phyloP scores from a whole-genome alignment of 108 stramenopile species.

The Fistulifera pelliculosa region DNA sequence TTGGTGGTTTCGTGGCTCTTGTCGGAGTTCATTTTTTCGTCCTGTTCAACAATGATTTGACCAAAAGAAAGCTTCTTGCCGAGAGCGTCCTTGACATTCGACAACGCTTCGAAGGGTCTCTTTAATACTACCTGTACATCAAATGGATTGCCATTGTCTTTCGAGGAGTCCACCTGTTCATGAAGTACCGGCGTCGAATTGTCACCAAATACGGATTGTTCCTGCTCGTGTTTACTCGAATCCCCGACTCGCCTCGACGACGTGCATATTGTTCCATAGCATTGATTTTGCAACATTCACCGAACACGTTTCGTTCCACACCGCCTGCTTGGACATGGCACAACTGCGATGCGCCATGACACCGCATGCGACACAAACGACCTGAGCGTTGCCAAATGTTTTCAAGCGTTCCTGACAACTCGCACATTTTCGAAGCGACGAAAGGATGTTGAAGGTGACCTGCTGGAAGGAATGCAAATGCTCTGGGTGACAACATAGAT shows the following conservation, averaged over 20 bases:
- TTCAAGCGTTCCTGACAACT: constrained; percentile 40
- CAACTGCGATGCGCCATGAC: constrained; percentile 65
- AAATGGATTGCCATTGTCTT: background rate
- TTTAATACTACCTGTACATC: constrained; percentile 2
- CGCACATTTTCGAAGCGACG: constrained; percentile 41
- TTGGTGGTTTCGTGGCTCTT: background rate
- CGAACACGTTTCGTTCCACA: constrained; percentile 23
- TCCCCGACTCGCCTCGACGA: background rate
- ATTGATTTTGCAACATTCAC: constrained; percentile 13
- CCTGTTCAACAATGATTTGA: background rate
- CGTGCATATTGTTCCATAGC: background rate
- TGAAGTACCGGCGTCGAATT: background rate
- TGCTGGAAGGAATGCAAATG: constrained; percentile 64
- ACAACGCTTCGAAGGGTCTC: constrained; percentile 21
- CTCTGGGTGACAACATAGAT: constrained; percentile 23
- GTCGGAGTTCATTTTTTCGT: background rate
- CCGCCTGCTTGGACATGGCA: constrained; percentile 26
- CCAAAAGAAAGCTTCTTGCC: background rate
- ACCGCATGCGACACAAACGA: constrained; percentile 63
- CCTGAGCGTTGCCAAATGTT: constrained; percentile 12
- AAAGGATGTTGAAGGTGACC: constrained; percentile 35
- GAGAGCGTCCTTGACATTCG: constrained; percentile 14
- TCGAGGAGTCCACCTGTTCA: background rate
- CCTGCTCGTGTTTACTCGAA: background rate
- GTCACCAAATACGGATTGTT: background rate